Base-by-base conservation (phyloP, 176 grass and related monocot species). In the Pontederia paniculata region DNA sequence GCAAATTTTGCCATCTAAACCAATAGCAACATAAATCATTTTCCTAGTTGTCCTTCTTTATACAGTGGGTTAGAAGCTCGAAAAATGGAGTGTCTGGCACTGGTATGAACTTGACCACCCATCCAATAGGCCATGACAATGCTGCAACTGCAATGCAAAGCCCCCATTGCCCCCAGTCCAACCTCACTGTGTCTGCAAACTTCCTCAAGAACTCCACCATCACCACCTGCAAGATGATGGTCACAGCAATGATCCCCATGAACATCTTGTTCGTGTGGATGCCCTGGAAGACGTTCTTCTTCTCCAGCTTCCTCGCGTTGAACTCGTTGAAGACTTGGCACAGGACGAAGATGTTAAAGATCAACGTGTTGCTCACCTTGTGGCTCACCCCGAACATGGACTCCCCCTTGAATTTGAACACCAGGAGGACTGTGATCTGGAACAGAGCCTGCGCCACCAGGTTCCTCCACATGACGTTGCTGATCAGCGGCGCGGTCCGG, bases 241-340 rank as follows among this genome's bases (percentile, higher is more conserved):
- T 95, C 1, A 88, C 23, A 2, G 70, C 78, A 45, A 95, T 44
- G 51, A 95, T 95, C 9, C 25, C 78, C 0, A 95, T 63, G 72
- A 95, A 95, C 65, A 95, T 77, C 64, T 60, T 62, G 47, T 95
- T 95, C 50, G 5, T 25, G 5, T 72, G 45, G 44, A 88, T 77
- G 17, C 80, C 81, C 42, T 82, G 75, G 58, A 95, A 88, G 16
- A 88, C 80, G 47, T 95, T 88, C 74, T 68, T 79, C 57, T 71
- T 52, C 75, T 95, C 75, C 48, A 88, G 63, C 58, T 88, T 83
- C 48, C 84, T 25, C 0, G 81, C 75, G 41, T 95, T 95, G 78
- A 95, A 88, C 69, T 95, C 89, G 23, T 95, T 88, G 78, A 95
- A 95, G 17, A 88, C 84, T 77, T 95, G 89, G 52, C 71, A 95